A percentile compares a stretch with the other conserved stretches of the same genome.
phyloP scores from a whole-genome alignment of 1,284 basidiomycete species.

The Moniliella sp. region DNA sequence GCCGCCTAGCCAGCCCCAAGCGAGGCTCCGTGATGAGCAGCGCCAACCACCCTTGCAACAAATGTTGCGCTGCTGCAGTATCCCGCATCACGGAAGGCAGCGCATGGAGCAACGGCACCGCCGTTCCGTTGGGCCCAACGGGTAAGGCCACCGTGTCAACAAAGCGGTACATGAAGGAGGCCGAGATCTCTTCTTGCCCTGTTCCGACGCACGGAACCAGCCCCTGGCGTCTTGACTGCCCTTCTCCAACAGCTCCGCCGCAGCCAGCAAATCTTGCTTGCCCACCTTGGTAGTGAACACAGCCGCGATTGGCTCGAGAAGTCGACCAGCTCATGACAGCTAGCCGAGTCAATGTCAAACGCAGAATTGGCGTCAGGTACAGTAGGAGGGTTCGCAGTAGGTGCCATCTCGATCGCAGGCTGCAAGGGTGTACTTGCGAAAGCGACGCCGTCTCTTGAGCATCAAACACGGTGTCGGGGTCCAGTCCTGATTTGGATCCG shows the following conservation, averaged over 20 bases:
- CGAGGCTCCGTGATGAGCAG: slow-evolving; percentile 18
- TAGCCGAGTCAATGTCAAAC: slow-evolving; percentile 14
- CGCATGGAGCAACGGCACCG: slow-evolving; percentile 7
- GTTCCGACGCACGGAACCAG: slow-evolving; percentile 10
- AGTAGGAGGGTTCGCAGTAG: neutral
- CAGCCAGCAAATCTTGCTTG: slow-evolving; percentile 17
- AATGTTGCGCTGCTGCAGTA: slow-evolving; percentile 16
- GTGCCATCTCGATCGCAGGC: neutral
- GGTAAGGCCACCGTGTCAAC: slow-evolving; percentile 17
- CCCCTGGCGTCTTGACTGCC: slow-evolving; percentile 10
- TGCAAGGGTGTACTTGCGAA: neutral
- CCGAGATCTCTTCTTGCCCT: neutral
- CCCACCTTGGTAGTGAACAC: slow-evolving; percentile 22
- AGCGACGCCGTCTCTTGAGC: neutral
- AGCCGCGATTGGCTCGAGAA: slow-evolving; percentile 25
- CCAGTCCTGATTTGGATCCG: too few relatives aligned
- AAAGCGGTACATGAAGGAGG: slow-evolving; percentile 15
- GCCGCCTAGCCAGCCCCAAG: slow-evolving; percentile 18
- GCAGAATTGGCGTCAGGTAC: slow-evolving; percentile 1
- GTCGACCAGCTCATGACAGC: slow-evolving; percentile 13
- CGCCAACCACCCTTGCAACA: slow-evolving; percentile 23
- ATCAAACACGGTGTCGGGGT: neutral
- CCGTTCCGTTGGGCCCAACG: slow-evolving; percentile 1
- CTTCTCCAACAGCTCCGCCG: slow-evolving; percentile 17
- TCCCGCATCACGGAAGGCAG: slow-evolving; percentile 16